Evolutionary conservation across 2,329 filamentous ascomycete species (phyloP).

Genomic region (Chrysoporthe deuterocubensis): DNA sequence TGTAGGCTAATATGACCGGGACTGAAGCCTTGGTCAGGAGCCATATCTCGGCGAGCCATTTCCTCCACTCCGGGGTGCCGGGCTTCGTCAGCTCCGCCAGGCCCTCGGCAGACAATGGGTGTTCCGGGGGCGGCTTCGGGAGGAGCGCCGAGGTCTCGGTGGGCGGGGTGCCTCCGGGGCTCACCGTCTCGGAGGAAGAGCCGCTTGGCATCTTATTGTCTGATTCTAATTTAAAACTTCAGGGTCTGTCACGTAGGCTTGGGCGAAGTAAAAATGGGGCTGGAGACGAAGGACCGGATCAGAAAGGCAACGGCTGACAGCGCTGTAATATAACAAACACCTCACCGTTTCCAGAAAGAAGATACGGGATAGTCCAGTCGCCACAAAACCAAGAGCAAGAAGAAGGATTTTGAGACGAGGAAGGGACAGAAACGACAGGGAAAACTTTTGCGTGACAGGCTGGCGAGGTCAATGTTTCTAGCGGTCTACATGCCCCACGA

Average conservation of each 20-base stretch:
- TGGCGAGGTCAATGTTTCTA: constrained; percentile 7
- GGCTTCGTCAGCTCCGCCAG: constrained; percentile 15
- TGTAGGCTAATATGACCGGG: constrained; percentile 83
- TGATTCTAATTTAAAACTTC: neutral
- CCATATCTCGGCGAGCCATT: constrained; percentile 64
- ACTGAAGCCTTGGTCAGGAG: constrained; percentile 70
- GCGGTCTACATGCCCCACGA: constrained; percentile 18
- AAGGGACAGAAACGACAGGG: neutral
- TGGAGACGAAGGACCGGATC: neutral
- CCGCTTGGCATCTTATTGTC: constrained; percentile 23
- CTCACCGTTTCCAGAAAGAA: neutral
- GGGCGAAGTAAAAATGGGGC: neutral
- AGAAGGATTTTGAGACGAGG: neutral
- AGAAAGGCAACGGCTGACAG: neutral
- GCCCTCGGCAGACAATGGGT: constrained; percentile 10
- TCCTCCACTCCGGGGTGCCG: constrained; percentile 39
- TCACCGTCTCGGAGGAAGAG: constrained; percentile 24
- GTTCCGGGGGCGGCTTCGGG: constrained; percentile 22
- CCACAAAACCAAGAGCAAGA: neutral
- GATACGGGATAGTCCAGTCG: neutral
- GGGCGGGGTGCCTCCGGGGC: constrained; percentile 19
- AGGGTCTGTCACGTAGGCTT: neutral
- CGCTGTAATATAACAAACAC: neutral
- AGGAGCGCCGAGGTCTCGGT: constrained; percentile 30
- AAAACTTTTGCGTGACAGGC: neutral